Percentiles rank a stretch among this genome's conserved stretches.
Evolutionary conservation across 208 protist species (phyloP).

Genomic region (Zelonia costaricensis): DNA sequence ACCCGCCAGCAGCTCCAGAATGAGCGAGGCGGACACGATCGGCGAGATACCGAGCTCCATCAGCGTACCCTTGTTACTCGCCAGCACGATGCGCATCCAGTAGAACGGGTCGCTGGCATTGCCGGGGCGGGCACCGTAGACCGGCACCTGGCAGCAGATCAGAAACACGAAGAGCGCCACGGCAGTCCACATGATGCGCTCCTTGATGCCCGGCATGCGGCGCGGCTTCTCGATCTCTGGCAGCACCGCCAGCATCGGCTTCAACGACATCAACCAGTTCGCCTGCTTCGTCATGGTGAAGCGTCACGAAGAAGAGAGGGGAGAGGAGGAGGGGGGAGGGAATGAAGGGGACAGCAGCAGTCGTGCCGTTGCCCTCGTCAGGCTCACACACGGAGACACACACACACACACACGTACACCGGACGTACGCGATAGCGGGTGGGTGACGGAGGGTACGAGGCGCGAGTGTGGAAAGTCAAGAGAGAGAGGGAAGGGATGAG

Average conservation of each 20-base stretch:
- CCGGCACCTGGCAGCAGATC: conserved; percentile 99
- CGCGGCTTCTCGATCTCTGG: conserved; percentile 95
- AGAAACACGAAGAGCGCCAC: conserved; percentile 99
- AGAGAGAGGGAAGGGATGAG: too few species aligned
- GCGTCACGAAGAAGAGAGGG: background rate
- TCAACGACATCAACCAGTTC: conserved; percentile 86
- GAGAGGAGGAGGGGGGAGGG: background rate
- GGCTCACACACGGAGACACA: background rate
- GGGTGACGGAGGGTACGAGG: too few species aligned
- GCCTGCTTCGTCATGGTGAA: conserved; percentile 26
- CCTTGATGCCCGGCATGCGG: conserved; percentile 90
- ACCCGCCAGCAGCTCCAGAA: conserved; percentile 98
- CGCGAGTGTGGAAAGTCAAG: too few species aligned
- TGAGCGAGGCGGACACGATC: conserved; percentile 97
- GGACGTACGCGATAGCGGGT: too few species aligned
- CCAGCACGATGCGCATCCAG: conserved; percentile 99
- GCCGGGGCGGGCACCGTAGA: conserved; percentile 97
- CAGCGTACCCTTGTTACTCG: conserved; percentile 99
- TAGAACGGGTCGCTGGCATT: conserved; percentile 99
- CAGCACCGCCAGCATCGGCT: conserved; percentile 95
- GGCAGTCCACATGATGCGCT: conserved; percentile 98
- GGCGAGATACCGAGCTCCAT: conserved; percentile 99
- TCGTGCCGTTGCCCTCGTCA: too few species aligned
- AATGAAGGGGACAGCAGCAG: background rate
- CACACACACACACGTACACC: background rate